These are phyloP conservation scores for Exserohilum rostratum DNA, from an alignment of 2,329 filamentous ascomycete species.

Conservation along the genomic window DNA sequence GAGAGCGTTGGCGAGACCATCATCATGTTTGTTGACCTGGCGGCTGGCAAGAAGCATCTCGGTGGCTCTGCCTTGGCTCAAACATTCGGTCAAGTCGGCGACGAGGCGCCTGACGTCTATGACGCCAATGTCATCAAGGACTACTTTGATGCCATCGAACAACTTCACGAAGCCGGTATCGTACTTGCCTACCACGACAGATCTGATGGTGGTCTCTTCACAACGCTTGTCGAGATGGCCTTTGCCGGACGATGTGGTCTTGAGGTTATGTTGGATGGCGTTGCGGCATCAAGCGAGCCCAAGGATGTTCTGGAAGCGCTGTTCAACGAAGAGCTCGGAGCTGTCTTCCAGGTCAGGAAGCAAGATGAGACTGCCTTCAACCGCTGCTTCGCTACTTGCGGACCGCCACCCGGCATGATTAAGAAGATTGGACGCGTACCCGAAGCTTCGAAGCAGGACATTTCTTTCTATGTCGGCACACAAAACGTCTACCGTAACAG, in stretches of 20 bases:
- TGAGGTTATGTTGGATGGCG: conserved; percentile 80
- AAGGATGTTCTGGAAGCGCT: conserved; percentile 74
- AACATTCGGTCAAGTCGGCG: conserved; percentile 82
- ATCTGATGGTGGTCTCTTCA: conserved; percentile 90
- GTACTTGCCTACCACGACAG: conserved; percentile 95
- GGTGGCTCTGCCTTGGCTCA: conserved; percentile 93
- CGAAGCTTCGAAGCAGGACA: conserved; percentile 71
- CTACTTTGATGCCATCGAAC: conserved; percentile 85
- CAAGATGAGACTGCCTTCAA: conserved; percentile 84
- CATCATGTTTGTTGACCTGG: conserved; percentile 89
- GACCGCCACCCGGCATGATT: conserved; percentile 80
- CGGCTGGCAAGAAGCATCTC: conserved; percentile 77
- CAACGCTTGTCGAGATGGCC: conserved; percentile 95
- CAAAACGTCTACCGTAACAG: conserved; percentile 71
- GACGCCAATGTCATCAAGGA: conserved; percentile 82
- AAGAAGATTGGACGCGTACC: conserved; percentile 82
- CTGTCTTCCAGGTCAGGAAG: conserved; percentile 92
- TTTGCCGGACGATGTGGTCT: conserved; percentile 92
- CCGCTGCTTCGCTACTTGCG: conserved; percentile 88
- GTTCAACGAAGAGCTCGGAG: conserved; percentile 96
- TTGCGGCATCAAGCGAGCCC: conserved; percentile 66
- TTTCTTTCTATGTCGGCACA: conserved; percentile 75
- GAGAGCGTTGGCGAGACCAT: conserved; percentile 90
- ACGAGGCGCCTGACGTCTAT: conserved; percentile 84
- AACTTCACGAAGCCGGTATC: conserved; percentile 68